phyloP scores from a whole-genome alignment of 192 early-diverging fungal species.

The Backusella macrospora region DNA sequence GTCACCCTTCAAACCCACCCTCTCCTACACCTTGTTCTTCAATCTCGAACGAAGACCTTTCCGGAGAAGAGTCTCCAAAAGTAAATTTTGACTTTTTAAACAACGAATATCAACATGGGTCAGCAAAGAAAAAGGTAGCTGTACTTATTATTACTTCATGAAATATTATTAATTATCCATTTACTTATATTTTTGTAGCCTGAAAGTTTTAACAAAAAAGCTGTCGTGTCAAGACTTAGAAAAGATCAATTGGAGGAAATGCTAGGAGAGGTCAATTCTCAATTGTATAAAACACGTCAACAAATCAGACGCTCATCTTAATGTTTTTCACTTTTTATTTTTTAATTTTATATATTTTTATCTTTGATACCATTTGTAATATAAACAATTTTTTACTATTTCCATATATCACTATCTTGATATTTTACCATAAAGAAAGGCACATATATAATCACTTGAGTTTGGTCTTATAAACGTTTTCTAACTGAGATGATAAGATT shows the following conservation, averaged over 20 bases:
- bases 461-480: too few species aligned
- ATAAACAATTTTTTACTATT: not conserved
- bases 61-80: not conserved
- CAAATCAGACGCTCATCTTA: constrained; percentile 37
- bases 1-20: not conserved
- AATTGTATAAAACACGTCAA: constrained; percentile 49
- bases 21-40: constrained; percentile 10
- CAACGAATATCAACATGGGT: not conserved
- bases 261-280: constrained; percentile 50
- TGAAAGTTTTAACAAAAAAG: constrained; percentile 40
- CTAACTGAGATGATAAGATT: too few species aligned
- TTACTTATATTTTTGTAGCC: not conserved
- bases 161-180: not conserved
- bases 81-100: constrained; percentile 1
- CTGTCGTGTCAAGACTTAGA: constrained; percentile 45
- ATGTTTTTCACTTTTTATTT: not conserved
- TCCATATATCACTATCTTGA: not conserved
- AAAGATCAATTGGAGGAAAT: constrained; percentile 55
- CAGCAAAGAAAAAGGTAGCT: constrained; percentile 15
- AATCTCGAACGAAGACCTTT: not conserved
- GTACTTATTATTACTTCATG: too few species aligned
- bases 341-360: not conserved
- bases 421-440: not conserved
- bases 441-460: too few species aligned
- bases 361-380: constrained; percentile 1